Conservation (phyloP, 2,329 filamentous ascomycete species). For the Arthroderma sp. region DNA sequence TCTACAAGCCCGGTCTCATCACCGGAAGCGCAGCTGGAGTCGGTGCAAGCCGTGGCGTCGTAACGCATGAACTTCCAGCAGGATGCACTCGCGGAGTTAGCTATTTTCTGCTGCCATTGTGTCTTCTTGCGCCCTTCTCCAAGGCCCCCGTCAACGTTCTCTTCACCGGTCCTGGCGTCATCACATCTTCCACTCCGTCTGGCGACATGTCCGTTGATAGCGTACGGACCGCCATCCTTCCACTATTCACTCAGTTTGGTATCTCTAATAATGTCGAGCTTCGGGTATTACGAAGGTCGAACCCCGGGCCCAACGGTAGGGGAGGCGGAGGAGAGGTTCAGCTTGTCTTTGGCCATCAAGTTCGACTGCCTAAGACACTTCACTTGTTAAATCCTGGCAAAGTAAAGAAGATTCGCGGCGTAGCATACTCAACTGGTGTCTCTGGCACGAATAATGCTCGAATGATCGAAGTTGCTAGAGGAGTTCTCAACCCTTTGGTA, state of each 20-base stretch:
- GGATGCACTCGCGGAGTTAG: conserved; percentile 70
- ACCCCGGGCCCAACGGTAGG: conserved; percentile 58
- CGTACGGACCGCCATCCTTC: conserved; percentile 83
- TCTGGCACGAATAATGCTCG: conserved; percentile 85
- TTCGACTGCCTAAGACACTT: conserved; percentile 84
- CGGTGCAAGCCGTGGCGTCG: conserved; percentile 60
- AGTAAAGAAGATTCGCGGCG: conserved; percentile 79
- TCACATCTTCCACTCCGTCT: conserved; percentile 69
- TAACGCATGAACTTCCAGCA: conserved; percentile 68
- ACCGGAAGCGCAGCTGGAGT: conserved; percentile 69
- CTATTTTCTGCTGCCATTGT: conserved; percentile 84
- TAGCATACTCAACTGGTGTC: conserved; percentile 87
- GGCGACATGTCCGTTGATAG: conserved; percentile 88
- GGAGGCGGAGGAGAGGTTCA: conserved; percentile 90
- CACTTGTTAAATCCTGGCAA: conserved; percentile 74
- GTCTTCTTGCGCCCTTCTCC: conserved; percentile 81
- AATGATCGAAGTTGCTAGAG: conserved; percentile 84
- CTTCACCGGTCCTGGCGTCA: conserved; percentile 81
- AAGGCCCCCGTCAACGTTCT: conserved; percentile 84
- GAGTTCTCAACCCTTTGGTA: conserved; percentile 73
- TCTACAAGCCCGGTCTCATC: conserved; percentile 80
- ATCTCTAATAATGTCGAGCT: conserved; percentile 80
- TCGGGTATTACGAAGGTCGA: conserved; percentile 66
- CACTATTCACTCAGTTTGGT: conserved; percentile 79
- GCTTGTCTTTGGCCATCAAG: conserved; percentile 82